Base-by-base conservation (phyloP, 2,329 filamentous ascomycete genomes). In the Graphilbum fragrans region DNA sequence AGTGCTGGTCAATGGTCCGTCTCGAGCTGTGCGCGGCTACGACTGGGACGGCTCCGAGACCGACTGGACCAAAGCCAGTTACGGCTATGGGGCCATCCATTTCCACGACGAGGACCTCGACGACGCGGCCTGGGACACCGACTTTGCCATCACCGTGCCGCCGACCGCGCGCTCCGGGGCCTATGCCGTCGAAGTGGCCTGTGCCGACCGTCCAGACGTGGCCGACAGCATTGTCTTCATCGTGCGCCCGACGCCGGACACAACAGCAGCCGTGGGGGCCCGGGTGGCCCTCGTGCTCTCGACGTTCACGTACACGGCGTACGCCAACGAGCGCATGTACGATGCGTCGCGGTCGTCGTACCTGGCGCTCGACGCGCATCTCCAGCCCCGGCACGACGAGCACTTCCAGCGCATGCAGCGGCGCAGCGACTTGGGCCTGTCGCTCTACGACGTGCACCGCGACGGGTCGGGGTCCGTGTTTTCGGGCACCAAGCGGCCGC, bases 361-460 rank as follows among this genome's bases (percentile, higher is more conserved):
- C 11, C 18, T 37, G 4, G 33, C 25, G 32, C 11, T 42, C 7
- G 40, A 29, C 6, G 27, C 35, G 19, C 11, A 11, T 10, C 39
- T 19, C 33, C 18, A 29, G 20, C 5, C 11, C 21, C 7, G 25
- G 31, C 21, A 34, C 23, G 27, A n/a, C n/a, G 19, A 8, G 23
- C 35, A 42, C 18, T 38, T 42, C 16, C 25, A 23, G 25, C 27
- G 27, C 16, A 42, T 42, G 29, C 25, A 31, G 18, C 40, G 40
- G 4, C 40, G 40, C 25, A 16, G 7, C 18, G 60, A 62, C 42
- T 50, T 63, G 3, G 61, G 61, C 17, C 51, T 62, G n/a, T 58
- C 59, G 1, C 43, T 50, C 17, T 63, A 64, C 45, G 61, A 64
- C 38, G 46, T 52, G 17, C 60, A 64, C 41, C 53, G 45, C 19